phyloP scores from a whole-genome alignment of 345 rosid species.

The Aegle marmelos region DNA sequence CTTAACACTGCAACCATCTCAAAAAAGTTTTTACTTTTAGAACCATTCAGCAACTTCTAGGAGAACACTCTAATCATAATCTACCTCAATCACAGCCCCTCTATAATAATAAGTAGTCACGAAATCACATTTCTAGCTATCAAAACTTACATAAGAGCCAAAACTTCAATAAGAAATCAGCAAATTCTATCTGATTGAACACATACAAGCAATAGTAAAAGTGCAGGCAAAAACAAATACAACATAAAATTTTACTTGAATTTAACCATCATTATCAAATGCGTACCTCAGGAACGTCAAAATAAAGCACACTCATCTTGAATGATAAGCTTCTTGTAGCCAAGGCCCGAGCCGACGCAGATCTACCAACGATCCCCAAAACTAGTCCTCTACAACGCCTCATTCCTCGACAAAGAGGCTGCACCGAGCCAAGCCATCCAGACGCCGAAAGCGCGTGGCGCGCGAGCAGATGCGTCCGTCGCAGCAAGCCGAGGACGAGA shows the following conservation, averaged over 20 bases:
- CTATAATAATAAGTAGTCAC: background rate
- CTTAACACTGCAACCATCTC: background rate
- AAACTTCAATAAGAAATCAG: background rate
- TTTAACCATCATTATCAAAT: background rate
- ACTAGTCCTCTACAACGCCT: constrained; percentile 95
- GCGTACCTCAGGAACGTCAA: constrained; percentile 75
- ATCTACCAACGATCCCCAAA: constrained; percentile 90
- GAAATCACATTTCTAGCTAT: background rate
- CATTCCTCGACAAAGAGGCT: constrained; percentile 95
- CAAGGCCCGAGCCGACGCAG: constrained; percentile 74
- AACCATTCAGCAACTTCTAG: background rate
- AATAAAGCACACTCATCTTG: constrained; percentile 95
- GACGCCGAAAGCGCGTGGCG: constrained; percentile 86
- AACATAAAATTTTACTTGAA: background rate
- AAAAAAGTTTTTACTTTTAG: background rate
- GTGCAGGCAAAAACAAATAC: background rate
- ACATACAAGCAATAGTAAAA: background rate
- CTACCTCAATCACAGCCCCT: background rate
- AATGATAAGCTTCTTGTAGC: constrained; percentile 92
- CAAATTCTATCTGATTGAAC: background rate
- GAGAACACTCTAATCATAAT: background rate
- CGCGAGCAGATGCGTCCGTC: constrained; percentile 86
- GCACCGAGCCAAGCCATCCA: constrained; percentile 94
- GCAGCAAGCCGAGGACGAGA: constrained; percentile 84
- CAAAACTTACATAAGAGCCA: background rate